Base-by-base conservation (phyloP, 768 basidiomycete species). In the Stropharia rugosoannulata region DNA sequence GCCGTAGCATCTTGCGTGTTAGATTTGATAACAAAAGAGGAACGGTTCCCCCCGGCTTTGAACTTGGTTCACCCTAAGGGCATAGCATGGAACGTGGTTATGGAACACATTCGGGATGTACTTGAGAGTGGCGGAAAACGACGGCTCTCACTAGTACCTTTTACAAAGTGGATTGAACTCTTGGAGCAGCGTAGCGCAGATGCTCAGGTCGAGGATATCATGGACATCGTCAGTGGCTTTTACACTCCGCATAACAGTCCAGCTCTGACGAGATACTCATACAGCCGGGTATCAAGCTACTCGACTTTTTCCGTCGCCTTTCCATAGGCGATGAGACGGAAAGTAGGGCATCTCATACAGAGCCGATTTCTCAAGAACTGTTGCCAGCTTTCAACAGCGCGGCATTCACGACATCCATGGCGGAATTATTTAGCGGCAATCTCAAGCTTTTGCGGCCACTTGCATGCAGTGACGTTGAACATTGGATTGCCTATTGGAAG, bases 31-130 rank as follows among this genome's bases (percentile, higher is more conserved):
- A 63, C 66, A 32, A 25, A 59, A 0, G 44, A 50, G 5, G 39
- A 55, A 11, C 44, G 49, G 2, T 49, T 51, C 8, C 66, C 65
- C 0, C 19, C 41, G 5, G 68, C 64, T 8, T 51, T 67, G 8
- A 73, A 73, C 49, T 29, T 75, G 5, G 64, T 70, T 3, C 72
- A 75, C 45, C 70, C 72, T 0, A 50, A 60, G 10, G 68, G 70
- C 0, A 58, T 66, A 0, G 35, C 54, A 18, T 73, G 68, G 65
- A 61, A 65, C 13, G 16, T 41, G 11, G 53, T 70, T n/a, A 60
- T 71, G 22, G 25, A 41, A 10, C 18, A 51, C 10, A 55, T 71
- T 15, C 43, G 38, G 12, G 46, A 51, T 9, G 55, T 49, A 13
- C 37, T 62, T 3, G 11, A 55, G 46, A 38, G 50, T 27, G 7